Conservation (phyloP, 2,329 filamentous ascomycete species). For the Claviceps sp. region DNA sequence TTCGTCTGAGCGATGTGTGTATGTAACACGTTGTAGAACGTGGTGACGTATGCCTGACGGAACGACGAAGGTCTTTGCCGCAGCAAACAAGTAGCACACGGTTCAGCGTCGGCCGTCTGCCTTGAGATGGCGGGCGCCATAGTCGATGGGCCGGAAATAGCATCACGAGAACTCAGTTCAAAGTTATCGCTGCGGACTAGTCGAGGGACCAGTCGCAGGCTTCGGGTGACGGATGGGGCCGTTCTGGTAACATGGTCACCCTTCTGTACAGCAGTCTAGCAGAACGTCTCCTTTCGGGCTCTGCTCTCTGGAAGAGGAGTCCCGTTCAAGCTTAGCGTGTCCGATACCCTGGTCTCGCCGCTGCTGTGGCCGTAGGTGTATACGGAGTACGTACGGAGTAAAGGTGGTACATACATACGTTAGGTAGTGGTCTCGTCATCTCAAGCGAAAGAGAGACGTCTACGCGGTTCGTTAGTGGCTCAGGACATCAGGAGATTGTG, state of each 20-base stretch:
- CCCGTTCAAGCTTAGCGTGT: conserved; percentile 7
- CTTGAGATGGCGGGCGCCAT: neutral
- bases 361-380: neutral
- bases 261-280: neutral
- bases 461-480: too few relatives aligned
- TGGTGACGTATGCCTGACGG: conserved; percentile 1
- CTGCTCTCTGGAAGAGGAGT: neutral
- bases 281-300: neutral
- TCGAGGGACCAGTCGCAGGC: too few relatives aligned
- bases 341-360: conserved; percentile 9
- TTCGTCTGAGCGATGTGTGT: neutral
- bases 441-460: neutral
- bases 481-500: too few relatives aligned
- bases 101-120: neutral
- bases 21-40: neutral
- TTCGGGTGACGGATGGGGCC: too few relatives aligned
- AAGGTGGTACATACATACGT: too few relatives aligned
- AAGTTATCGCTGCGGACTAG: too few relatives aligned
- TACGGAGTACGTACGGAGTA: too few relatives aligned
- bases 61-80: neutral
- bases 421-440: neutral
- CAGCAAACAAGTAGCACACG: neutral
- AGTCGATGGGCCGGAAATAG: neutral
- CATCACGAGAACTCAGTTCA: neutral
- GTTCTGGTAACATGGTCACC: too few relatives aligned